phyloP scores from a whole-genome alignment of 2,329 filamentous ascomycete genomes.

The Neoscytalidium dimidiatum region DNA sequence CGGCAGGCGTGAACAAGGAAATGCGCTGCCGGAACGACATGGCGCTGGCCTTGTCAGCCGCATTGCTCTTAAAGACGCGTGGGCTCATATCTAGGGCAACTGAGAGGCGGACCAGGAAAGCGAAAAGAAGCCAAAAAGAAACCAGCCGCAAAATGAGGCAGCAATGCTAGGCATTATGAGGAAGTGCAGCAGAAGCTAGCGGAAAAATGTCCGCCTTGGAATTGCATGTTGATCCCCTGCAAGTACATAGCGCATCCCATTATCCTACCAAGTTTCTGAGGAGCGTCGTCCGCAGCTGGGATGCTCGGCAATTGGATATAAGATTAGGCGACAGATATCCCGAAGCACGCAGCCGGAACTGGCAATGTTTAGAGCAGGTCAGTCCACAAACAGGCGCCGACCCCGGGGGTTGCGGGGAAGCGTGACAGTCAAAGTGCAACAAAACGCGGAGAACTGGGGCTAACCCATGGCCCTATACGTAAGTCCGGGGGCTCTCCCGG shows the following conservation, averaged over 20 bases:
- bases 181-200: neutral
- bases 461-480: neutral
- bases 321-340: slow-evolving; percentile 15
- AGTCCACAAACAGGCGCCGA: slow-evolving; percentile 2
- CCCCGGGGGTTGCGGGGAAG: slow-evolving; percentile 10
- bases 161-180: slow-evolving; percentile 2
- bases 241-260: neutral
- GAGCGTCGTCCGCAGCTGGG: neutral
- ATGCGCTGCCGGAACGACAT: slow-evolving; percentile 4
- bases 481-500: slow-evolving; percentile 7
- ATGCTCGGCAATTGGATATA: neutral
- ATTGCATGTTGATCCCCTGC: neutral
- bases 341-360: neutral
- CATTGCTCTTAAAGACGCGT: neutral
- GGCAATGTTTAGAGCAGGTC: neutral
- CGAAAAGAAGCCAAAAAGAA: neutral
- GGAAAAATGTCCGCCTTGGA: neutral
- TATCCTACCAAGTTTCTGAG: neutral
- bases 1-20: slow-evolving; percentile 11
- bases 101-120: neutral
- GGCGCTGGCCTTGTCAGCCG: slow-evolving; percentile 1
- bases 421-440: neutral
- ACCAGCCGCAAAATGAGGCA: neutral
- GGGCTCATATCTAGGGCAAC: neutral
- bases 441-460: slow-evolving; percentile 15